Percentiles rank a stretch among this genome's conserved stretches.
Conservation (phyloP, 2,329 filamentous ascomycete species). For the Cucurbitaria berberidis region DNA sequence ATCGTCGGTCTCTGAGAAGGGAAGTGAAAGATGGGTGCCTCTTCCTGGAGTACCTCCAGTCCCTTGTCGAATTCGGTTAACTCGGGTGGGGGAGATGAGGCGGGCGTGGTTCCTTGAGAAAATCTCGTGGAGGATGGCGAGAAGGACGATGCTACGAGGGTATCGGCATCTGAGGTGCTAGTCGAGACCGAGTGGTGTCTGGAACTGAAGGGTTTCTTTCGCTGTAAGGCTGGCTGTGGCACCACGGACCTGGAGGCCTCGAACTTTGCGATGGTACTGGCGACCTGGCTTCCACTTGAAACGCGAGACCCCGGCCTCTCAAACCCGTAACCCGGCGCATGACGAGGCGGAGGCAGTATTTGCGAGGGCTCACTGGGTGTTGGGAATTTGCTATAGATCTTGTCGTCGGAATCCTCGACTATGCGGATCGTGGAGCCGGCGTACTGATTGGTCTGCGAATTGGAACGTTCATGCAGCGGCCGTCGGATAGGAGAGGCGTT, state of each 20-base stretch:
- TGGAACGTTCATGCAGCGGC: conserved; percentile 48
- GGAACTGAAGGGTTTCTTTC: conserved; percentile 35
- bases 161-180: conserved; percentile 48
- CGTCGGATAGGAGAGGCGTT: conserved; percentile 42
- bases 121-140: conserved; percentile 47
- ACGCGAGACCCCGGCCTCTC: conserved; percentile 47
- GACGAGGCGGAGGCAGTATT: conserved; percentile 48
- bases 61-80: conserved; percentile 37
- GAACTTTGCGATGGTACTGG: conserved; percentile 49
- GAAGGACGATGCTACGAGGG: conserved; percentile 44
- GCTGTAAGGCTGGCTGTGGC: conserved; percentile 42
- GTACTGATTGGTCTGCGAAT: conserved; percentile 46
- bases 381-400: conserved; percentile 49
- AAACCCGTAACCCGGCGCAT: conserved; percentile 47
- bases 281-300: conserved; percentile 47
- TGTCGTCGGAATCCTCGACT: conserved; percentile 44
- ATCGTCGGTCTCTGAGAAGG: conserved; percentile 40
- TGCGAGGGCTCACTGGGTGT: conserved; percentile 50
- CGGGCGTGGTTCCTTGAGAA: conserved; percentile 49
- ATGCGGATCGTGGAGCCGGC: conserved; percentile 50
- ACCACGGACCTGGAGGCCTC: conserved; percentile 42
- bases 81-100: conserved; percentile 43
- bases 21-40: conserved; percentile 30
- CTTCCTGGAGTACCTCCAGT: conserved; percentile 45
- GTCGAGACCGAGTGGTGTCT: conserved; percentile 49